Evolutionary conservation across 179 eudicot genomes (phyloP).

Genomic region (Vitellaria paradoxa): DNA sequence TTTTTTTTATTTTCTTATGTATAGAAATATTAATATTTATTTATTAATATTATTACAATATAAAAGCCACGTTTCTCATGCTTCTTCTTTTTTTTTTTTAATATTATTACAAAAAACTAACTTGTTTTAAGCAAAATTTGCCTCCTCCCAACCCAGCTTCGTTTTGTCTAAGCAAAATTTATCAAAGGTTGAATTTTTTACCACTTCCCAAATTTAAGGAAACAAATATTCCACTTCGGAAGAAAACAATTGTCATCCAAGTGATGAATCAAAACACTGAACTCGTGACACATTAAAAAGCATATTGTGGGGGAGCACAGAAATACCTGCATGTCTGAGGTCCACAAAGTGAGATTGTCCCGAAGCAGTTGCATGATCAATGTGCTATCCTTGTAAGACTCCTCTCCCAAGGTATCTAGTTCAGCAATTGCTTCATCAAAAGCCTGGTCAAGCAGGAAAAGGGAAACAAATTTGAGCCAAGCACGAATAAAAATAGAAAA

Average conservation of each 20-base stretch:
- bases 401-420: conserved; percentile 68
- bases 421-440: conserved; percentile 78
- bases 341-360: conserved; percentile 71
- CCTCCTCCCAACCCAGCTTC: too few relatives aligned
- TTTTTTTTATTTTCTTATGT: too few relatives aligned
- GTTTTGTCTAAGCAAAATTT: too few relatives aligned
- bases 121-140: too few relatives aligned
- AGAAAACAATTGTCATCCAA: not conserved
- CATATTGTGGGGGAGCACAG: not conserved
- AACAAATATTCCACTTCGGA: not conserved
- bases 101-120: too few relatives aligned
- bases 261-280: not conserved
- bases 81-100: too few relatives aligned
- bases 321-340: conserved; percentile 66
- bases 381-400: conserved; percentile 76
- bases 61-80: too few relatives aligned
- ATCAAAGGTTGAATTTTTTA: too few relatives aligned
- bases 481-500: not conserved
- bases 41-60: too few relatives aligned
- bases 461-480: not conserved
- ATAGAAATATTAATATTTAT: too few relatives aligned
- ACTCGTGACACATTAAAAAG: not conserved
- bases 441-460: conserved; percentile 28
- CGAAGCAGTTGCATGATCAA: conserved; percentile 79
- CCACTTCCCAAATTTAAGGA: too few relatives aligned